These are phyloP conservation scores for Coelastrella sp. DNA, from an alignment of 139 green algal species.

Conservation along the genomic window DNA sequence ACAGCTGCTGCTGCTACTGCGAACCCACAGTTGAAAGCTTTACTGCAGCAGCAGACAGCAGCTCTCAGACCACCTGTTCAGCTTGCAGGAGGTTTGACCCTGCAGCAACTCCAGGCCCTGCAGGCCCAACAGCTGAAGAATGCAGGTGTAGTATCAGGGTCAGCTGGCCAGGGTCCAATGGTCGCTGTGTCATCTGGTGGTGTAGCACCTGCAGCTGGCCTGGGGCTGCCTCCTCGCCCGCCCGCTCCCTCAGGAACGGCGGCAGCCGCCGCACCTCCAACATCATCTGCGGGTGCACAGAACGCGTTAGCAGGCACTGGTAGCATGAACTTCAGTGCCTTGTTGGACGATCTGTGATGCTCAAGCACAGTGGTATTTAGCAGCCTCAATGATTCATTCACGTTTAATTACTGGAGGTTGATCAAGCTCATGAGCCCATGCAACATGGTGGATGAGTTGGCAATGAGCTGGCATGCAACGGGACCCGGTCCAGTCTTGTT, in stretches of 20 bases:
- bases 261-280: neutral
- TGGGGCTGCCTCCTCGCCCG: neutral
- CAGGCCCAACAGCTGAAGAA: constrained; percentile 24
- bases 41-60: constrained; percentile 24
- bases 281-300: constrained; percentile 13
- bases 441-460: too few species aligned
- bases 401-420: too few species aligned
- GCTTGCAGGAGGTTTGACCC: constrained; percentile 12
- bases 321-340: constrained; percentile 22
- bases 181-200: neutral
- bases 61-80: neutral
- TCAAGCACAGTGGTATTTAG: neutral
- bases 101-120: constrained; percentile 25
- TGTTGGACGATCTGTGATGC: constrained; percentile 30
- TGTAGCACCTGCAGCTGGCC: neutral
- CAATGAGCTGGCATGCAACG: too few species aligned
- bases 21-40: constrained; percentile 9
- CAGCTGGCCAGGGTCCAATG: neutral
- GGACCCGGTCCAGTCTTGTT: too few species aligned
- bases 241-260: neutral
- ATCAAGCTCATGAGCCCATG: too few species aligned
- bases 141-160: neutral
- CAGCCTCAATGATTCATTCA: too few species aligned
- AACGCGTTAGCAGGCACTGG: constrained; percentile 24
- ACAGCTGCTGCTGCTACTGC: neutral